A percentile compares a stretch with the other conserved stretches of the same genome.
Conservation (phyloP, 1,139 yeast species). For the Yamadazyma sp. region DNA sequence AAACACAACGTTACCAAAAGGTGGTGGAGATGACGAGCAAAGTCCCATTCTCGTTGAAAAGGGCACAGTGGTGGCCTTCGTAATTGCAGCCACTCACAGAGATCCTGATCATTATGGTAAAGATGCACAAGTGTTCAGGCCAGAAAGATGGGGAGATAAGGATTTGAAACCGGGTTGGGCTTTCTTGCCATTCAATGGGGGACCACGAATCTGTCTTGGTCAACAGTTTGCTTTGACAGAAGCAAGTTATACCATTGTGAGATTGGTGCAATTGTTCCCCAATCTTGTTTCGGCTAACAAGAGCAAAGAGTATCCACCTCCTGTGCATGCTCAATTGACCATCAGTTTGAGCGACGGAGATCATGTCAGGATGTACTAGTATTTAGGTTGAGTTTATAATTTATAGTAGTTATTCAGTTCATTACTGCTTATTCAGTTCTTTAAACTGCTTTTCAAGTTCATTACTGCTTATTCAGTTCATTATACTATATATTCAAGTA, state of each 20-base stretch:
- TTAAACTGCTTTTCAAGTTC: background rate
- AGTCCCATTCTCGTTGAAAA: constrained; percentile 46
- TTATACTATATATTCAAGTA: no score
- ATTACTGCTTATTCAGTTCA: no score
- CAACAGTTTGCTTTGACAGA: constrained; percentile 64
- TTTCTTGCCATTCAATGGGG: constrained; percentile 59
- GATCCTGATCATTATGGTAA: constrained; percentile 45
- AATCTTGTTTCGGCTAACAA: constrained; percentile 25
- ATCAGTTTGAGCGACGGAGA: constrained; percentile 28
- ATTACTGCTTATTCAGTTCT: background rate
- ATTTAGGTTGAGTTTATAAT: background rate
- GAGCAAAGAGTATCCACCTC: constrained; percentile 28
- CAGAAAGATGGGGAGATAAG: constrained; percentile 41
- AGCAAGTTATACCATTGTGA: constrained; percentile 41
- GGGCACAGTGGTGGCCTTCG: constrained; percentile 46
- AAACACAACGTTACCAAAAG: constrained; percentile 49
- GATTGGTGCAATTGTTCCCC: constrained; percentile 45
- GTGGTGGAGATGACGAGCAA: constrained; percentile 48
- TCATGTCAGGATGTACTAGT: constrained; percentile 17
- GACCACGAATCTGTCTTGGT: constrained; percentile 62
- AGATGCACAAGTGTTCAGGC: constrained; percentile 46
- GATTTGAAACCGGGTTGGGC: constrained; percentile 48
- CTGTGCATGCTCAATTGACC: constrained; percentile 31
- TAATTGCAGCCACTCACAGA: constrained; percentile 49
- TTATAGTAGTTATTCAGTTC: background rate